phyloP scores from a whole-genome alignment of 2,329 filamentous ascomycete species.

The Aspergillus aculeatinus region DNA sequence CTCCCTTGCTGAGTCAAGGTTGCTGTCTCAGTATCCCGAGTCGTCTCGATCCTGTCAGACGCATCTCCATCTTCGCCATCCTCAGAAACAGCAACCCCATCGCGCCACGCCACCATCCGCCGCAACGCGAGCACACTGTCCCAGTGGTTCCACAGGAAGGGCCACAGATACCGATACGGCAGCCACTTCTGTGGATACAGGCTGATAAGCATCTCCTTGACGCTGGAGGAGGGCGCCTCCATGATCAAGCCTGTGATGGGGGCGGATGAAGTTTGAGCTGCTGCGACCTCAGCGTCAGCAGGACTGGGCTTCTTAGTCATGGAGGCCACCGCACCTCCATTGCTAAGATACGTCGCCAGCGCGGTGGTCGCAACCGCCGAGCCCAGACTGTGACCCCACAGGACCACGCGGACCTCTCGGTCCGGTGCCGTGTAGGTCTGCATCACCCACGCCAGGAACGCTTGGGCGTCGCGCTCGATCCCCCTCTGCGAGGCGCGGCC shows the following conservation, averaged over 20 bases:
- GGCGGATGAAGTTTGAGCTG: background rate
- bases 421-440: conserved; percentile 34
- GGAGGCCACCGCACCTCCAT: background rate
- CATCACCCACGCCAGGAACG: conserved; percentile 63
- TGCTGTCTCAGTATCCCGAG: too few relatives aligned
- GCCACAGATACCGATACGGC: conserved; percentile 72
- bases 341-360: conserved; percentile 45
- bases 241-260: conserved; percentile 58
- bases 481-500: conserved; percentile 69
- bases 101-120: conserved; percentile 33
- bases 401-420: conserved; percentile 46
- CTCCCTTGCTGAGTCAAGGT: background rate
- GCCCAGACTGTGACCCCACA: conserved; percentile 79
- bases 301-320: too few relatives aligned
- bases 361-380: conserved; percentile 68
- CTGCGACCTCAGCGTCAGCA: background rate
- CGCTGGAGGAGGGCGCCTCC: conserved; percentile 73
- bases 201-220: conserved; percentile 67
- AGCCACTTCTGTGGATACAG: conserved; percentile 79
- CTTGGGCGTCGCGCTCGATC: conserved; percentile 66
- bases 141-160: conserved; percentile 66
- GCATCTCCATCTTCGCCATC: too few relatives aligned
- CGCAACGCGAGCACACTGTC: conserved; percentile 46
- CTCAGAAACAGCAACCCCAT: background rate
- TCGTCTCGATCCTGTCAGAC: too few relatives aligned